Base-by-base conservation (phyloP, 306 rosid species). In the Vigna nakashimae region DNA sequence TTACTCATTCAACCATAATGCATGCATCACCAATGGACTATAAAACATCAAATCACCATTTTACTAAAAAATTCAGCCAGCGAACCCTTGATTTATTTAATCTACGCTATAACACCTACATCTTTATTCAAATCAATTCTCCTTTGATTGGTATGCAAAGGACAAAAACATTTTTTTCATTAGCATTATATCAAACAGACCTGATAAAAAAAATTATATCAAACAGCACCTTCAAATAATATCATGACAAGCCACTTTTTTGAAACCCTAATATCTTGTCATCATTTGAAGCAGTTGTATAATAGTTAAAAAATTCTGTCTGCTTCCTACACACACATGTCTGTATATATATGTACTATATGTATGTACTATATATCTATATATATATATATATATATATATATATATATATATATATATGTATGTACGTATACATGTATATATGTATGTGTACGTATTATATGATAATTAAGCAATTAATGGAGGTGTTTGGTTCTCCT, bases 1-100 rank as follows among this genome's bases (percentile, higher is more conserved):
- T 65, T 80, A 73, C 22, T 80, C 43, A 34, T 66, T 60, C 46
- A 75, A 58, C 49, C 16, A 22, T 60, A 73, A 67, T 81, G 84
- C 72, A 74, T 69, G 77, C 80, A 68, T 75, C 77, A 75, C 58
- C 80, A 74, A 67, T 48, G 66, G 10, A 74, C 49, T 58, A 38
- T 9, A 66, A 36, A 32, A 46, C 58, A 80, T 56, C 69, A 65
- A 65, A 38, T 42, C 50, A 52, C 3, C 9, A 17, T 55, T 64
- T 32, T 34, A 42, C 51, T 45, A 71, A 11, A n/a, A 55, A 56
- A 17, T 20, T 9, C 50, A 32, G 3, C 60, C 45, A 40, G 28
- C 28, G 3, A 2, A n/a, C 28, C 5, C 50, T 2, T 46, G 34
- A 65, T 4, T 38, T 65, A n/a, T 74, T 45, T 69, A 49, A 50